Base-by-base conservation (phyloP, 2,329 filamentous ascomycete genomes). In the Calonectria pseudoreteaudii region DNA sequence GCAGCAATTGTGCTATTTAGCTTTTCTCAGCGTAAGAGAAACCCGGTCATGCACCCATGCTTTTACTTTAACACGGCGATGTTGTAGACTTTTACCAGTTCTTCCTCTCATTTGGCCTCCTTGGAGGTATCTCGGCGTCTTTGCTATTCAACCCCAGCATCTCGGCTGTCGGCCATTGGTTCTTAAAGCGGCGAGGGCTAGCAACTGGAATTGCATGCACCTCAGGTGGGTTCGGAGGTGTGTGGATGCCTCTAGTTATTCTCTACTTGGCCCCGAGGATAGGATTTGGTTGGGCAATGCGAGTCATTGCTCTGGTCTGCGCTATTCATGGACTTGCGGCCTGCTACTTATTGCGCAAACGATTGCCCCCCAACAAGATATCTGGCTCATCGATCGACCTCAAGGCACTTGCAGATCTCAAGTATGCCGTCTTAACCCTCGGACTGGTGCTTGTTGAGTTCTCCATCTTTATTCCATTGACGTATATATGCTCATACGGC, bases 111-210 rank as follows among this genome's bases (percentile, higher is more conserved):
- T 93, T 94, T 77, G 92, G 92, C 13, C 83, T 95, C 1, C 81
- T 94, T 1, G 90, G 90, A 23, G 93, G 93, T 9, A 76, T 91
- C 1, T 92, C 92, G 1, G 91, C 91, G 0, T 92, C 91, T 1
- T 86, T 94, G 28, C 89, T 95, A 62, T 94, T 94, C 81, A 94
- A 93, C 0, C 92, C 93, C 0, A 89, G 91, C 23, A 86, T 95
- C 66, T 89, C 91, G 3, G 89, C 91, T 13, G 88, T 95, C n/a
- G 91, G 91, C 0, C 93, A 95, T 78, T 95, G 89, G 85, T 95
- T 95, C 84, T 86, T 89, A 10, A 83, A 85, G 11, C 90, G 89
- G 67, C 89, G 93, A 28, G 94, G 90, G 2, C 87, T 91, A 65
- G 93, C 93, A 1, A 94, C 92, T 1, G 94, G 94, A 11, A 86